Conservation (phyloP, 805 yeast genomes). For the Starmerella khaoyaiensis region DNA sequence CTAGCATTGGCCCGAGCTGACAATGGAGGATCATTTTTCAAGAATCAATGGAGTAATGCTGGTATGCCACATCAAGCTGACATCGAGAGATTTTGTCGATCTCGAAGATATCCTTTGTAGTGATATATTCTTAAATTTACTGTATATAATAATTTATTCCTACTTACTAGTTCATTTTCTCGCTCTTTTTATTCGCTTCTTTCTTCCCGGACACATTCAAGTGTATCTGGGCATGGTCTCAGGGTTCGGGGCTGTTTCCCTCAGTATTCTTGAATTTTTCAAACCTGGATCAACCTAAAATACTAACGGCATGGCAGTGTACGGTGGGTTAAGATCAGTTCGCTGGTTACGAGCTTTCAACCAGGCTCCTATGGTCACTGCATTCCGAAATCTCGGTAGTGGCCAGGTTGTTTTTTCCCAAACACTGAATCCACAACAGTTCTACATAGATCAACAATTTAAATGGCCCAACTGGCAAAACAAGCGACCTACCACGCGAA, state of each 20-base stretch:
- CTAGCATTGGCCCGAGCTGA: conserved; percentile 20
- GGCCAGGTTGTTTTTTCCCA: conserved; percentile 89
- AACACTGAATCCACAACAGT: conserved; percentile 42
- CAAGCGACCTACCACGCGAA: conserved; percentile 62
- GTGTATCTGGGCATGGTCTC: background rate
- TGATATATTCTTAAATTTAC: too few species aligned
- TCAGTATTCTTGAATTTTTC: conserved; percentile 5
- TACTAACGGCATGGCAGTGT: conserved; percentile 10
- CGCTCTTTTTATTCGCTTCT: too few species aligned
- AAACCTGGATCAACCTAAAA: background rate
- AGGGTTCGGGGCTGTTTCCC: background rate
- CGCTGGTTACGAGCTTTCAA: conserved; percentile 46
- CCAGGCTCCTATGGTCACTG: conserved; percentile 69
- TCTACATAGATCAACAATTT: conserved; percentile 54
- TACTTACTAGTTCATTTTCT: too few species aligned
- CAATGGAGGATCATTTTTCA: conserved; percentile 8
- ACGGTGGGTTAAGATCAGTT: conserved; percentile 40
- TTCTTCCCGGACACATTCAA: too few species aligned
- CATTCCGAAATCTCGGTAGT: conserved; percentile 72
- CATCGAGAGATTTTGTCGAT: conserved; percentile 6
- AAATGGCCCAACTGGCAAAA: conserved; percentile 83
- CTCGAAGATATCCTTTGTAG: conserved; percentile 11
- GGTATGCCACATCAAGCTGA: conserved; percentile 16
- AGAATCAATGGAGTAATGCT: conserved; percentile 8
- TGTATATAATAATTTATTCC: too few species aligned